phyloP scores from a whole-genome alignment of 208 protist species.

The Herpetomonas tarakana region DNA sequence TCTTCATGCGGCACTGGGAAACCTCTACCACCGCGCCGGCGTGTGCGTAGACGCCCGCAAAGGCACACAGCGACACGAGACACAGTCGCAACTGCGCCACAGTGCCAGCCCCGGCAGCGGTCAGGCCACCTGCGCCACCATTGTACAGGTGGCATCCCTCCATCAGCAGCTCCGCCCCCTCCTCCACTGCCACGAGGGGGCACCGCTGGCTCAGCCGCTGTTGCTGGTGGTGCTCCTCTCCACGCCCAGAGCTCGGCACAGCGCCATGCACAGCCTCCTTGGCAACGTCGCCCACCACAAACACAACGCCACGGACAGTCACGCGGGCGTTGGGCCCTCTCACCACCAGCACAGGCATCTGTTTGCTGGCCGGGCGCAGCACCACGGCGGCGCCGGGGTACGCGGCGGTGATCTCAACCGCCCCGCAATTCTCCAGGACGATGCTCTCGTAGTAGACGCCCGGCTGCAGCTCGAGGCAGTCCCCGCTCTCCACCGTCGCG shows the following conservation, averaged over 20 bases:
- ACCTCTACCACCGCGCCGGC: constrained; percentile 26
- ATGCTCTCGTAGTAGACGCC: constrained; percentile 66
- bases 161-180: constrained; percentile 32
- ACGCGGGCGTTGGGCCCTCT: constrained; percentile 25
- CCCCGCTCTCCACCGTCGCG: constrained; percentile 10
- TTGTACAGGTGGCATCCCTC: constrained; percentile 67
- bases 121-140: constrained; percentile 41
- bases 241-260: not conserved
- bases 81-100: constrained; percentile 37
- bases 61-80: constrained; percentile 46
- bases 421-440: constrained; percentile 27
- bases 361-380: constrained; percentile 28
- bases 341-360: constrained; percentile 49
- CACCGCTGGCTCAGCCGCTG: constrained; percentile 12
- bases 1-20: constrained; percentile 37
- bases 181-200: constrained; percentile 31
- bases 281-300: constrained; percentile 24
- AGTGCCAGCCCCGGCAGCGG: constrained; percentile 26
- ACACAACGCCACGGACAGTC: constrained; percentile 48
- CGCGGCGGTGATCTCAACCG: constrained; percentile 37
- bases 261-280: not conserved
- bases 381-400: constrained; percentile 62
- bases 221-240: not conserved
- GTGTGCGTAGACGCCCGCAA: constrained; percentile 48
- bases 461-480: constrained; percentile 42